A percentile compares a stretch with the other conserved stretches of the same genome.
Evolutionary conservation across 1,284 basidiomycete species (phyloP).

Genomic region (Malassezia furfur): DNA sequence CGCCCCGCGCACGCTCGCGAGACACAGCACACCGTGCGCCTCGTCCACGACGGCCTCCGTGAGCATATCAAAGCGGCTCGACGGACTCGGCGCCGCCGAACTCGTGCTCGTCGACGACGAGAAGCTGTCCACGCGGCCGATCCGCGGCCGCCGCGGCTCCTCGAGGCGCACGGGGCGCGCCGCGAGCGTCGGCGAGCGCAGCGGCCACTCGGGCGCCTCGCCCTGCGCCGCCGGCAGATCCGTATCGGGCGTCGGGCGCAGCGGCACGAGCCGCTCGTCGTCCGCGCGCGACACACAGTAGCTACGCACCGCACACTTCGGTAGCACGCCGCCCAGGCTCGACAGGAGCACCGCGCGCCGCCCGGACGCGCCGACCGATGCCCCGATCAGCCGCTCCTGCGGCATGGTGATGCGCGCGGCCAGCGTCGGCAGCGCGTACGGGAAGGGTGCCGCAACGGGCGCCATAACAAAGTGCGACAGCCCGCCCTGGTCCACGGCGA

Average conservation of each 20-base stretch:
- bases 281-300: background rate
- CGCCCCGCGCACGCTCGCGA: conserved; percentile 20
- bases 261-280: background rate
- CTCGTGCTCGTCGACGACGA: conserved; percentile 12
- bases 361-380: conserved; percentile 13
- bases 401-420: background rate
- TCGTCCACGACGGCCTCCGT: conserved; percentile 19
- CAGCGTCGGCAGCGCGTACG: conserved; percentile 1
- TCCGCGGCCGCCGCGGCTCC: background rate
- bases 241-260: conserved; percentile 15
- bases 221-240: background rate
- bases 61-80: conserved; percentile 18
- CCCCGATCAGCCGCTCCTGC: conserved; percentile 14
- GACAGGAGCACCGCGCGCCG: conserved; percentile 8
- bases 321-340: conserved; percentile 17
- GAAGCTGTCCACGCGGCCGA: conserved; percentile 11
- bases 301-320: conserved; percentile 8
- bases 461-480: conserved; percentile 12
- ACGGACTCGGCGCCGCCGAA: conserved; percentile 5
- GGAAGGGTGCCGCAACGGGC: background rate
- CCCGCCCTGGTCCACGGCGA: conserved; percentile 11
- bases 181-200: background rate
- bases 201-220: background rate
- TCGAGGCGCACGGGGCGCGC: background rate
- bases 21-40: conserved; percentile 16